Conservation (phyloP, 805 yeast species). For the Torulaspora indica region DNA sequence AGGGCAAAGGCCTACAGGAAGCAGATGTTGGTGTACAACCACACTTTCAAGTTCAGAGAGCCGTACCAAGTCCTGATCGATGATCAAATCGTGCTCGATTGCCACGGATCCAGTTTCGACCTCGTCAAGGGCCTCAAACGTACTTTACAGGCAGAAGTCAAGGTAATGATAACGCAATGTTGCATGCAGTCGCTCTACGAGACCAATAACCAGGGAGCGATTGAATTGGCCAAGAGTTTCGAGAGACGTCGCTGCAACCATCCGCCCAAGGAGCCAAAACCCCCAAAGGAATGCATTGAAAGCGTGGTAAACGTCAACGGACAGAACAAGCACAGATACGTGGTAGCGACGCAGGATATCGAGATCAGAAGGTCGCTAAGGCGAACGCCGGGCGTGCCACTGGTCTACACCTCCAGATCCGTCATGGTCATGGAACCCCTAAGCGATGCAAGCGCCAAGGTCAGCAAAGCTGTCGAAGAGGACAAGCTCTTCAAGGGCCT, state of each 20-base stretch:
- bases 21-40: conserved; percentile 79
- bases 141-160: conserved; percentile 79
- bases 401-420: conserved; percentile 79
- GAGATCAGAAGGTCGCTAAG: conserved; percentile 65
- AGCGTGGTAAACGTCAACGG: conserved; percentile 67
- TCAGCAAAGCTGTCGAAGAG: conserved; percentile 50
- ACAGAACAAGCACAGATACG: conserved; percentile 82
- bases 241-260: conserved; percentile 95
- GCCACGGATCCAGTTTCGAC: conserved; percentile 66
- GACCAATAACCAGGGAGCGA: conserved; percentile 66
- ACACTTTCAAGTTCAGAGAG: conserved; percentile 85
- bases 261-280: conserved; percentile 53
- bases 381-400: conserved; percentile 81
- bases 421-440: conserved; percentile 97
- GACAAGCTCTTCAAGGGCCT: conserved; percentile 73
- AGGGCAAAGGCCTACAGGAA: conserved; percentile 92
- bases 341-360: conserved; percentile 79
- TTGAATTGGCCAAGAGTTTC: conserved; percentile 70
- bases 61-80: conserved; percentile 91
- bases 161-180: conserved; percentile 93
- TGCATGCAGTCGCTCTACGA: conserved; percentile 82
- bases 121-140: conserved; percentile 73
- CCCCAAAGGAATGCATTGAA: conserved; percentile 71
- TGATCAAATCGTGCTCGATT: conserved; percentile 64
- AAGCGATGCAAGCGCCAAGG: conserved; percentile 59